Evolutionary conservation across 1,284 basidiomycete genomes (phyloP), one percentile per base, ranked within the genome.

Genomic region (Anthracocystis walkeri): DNA sequence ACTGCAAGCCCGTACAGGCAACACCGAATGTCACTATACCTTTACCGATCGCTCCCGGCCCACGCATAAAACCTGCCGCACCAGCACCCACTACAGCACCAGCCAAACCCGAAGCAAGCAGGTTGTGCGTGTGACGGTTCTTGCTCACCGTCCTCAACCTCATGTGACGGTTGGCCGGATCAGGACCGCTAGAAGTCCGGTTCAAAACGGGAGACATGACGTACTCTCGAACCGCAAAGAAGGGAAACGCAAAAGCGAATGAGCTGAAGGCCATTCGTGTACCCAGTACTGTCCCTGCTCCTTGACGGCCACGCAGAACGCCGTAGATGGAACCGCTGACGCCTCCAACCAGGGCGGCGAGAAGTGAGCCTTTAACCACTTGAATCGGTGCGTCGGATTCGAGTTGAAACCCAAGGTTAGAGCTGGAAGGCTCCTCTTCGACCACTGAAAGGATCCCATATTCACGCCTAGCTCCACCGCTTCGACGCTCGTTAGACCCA

Each of bases 151-250:
- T 38, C 0, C 59, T 40, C 33, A 75, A 21, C 0, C 72, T 55
- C 72, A 75, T 75, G 40, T 59, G 41, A 3, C 63, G 55, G 23
- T 70, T 70, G 4, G 35, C 48, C 20, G 56, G 59, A 41, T 75
- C 72, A 0, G 63, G 63, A 5, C 72, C 72, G 42, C 62, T 65
- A 16, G 62, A 65, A n/a, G 66, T 65, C 2, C 72, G 62, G 31
- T 75, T 69, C 11, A 75, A 53, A 1, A 75, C 53, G 16, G 74
- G 69, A 27, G 62, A 65, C 21, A 72, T 8, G 5, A 68, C 51
- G 46, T 76, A 76, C 50, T 76, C 74, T 12, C 74, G 51, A 1
- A 76, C 62, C 4, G 74, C 74, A 33, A 77, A 77, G 63, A 77
- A 77, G 6, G 75, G 75, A 50, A 77, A 77, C 0, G 58, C 70